Percentiles rank a stretch among this genome's conserved stretches.
Conservation (phyloP, 1,284 basidiomycete species). For the Termitomyces sp. region DNA sequence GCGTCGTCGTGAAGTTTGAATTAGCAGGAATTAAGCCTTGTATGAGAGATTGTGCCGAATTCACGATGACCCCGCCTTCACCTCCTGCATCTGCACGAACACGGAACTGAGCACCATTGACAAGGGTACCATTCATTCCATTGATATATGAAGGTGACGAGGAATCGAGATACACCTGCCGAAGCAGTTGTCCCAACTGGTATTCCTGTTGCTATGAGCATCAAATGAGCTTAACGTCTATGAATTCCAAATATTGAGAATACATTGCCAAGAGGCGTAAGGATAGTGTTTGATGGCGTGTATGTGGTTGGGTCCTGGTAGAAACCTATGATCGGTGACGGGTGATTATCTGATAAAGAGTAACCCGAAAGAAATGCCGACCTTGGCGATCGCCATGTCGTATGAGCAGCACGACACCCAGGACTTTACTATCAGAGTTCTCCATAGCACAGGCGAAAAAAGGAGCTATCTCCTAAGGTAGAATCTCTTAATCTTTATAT, state of each 20-base stretch:
- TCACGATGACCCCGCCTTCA: conserved; percentile 69
- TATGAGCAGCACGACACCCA: conserved; percentile 29
- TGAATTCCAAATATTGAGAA: conserved; percentile 11
- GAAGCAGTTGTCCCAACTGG: conserved; percentile 60
- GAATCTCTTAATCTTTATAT: background rate
- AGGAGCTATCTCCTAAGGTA: background rate
- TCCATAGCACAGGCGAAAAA: conserved; percentile 7
- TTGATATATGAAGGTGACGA: conserved; percentile 54
- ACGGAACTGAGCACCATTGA: conserved; percentile 45
- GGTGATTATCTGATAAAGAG: background rate
- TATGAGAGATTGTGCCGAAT: conserved; percentile 60
- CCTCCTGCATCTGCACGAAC: conserved; percentile 73
- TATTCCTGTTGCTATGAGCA: conserved; percentile 52
- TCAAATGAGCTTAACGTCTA: background rate
- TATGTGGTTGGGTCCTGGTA: conserved; percentile 68
- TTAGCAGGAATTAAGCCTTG: conserved; percentile 70
- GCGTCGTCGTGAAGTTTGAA: conserved; percentile 43
- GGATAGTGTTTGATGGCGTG: conserved; percentile 54
- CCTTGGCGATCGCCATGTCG: conserved; percentile 33
- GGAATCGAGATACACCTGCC: conserved; percentile 56
- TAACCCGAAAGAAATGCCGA: background rate
- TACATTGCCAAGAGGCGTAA: conserved; percentile 77
- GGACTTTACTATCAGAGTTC: conserved; percentile 20
- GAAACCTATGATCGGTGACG: conserved; percentile 33
- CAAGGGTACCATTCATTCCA: conserved; percentile 50